These are phyloP conservation scores for Monilinia fructigena DNA, from an alignment of 2,329 filamentous ascomycete genomes.

Conservation along the genomic window DNA sequence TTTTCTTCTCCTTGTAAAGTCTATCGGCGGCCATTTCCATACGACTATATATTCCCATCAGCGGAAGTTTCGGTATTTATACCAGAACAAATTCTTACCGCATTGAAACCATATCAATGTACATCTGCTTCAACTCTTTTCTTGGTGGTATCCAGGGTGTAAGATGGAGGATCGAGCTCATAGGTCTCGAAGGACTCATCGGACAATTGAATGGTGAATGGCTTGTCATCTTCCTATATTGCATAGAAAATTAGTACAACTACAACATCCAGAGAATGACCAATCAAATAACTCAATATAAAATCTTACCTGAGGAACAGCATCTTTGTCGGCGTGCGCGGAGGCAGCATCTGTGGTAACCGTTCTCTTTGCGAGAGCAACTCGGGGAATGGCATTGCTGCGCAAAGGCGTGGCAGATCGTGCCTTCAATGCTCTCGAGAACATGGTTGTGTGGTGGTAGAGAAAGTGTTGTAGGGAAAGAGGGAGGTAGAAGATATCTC, in stretches of 20 bases:
- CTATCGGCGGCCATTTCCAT: slow-evolving; percentile 99
- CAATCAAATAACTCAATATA: slow-evolving; percentile 14
- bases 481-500: slow-evolving; percentile 19
- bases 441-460: slow-evolving; percentile 53
- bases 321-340: slow-evolving; percentile 78
- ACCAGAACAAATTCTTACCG: slow-evolving; percentile 60
- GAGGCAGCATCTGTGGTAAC: slow-evolving; percentile 96
- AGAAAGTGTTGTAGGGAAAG: slow-evolving; percentile 23
- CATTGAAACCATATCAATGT: slow-evolving; percentile 93
- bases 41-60: slow-evolving; percentile 58
- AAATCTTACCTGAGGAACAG: slow-evolving; percentile 61
- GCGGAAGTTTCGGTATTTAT: slow-evolving; percentile 20
- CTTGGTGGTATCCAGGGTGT: slow-evolving; percentile 93
- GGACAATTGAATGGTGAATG: slow-evolving; percentile 87
- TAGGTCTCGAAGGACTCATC: slow-evolving; percentile 99
- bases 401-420: slow-evolving; percentile 57
- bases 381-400: slow-evolving; percentile 33
- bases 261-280: background rate
- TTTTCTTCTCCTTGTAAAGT: slow-evolving; percentile 99
- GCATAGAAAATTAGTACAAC: background rate
- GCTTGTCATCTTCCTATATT: slow-evolving; percentile 82
- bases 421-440: slow-evolving; percentile 67
- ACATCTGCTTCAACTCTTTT: slow-evolving; percentile 98
- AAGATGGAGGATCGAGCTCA: slow-evolving; percentile 92
- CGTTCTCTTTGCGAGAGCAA: slow-evolving; percentile 54